These are phyloP conservation scores for Hypoxylon perforatum DNA, from an alignment of 495 filamentous ascomycete genomes.

Conservation along the genomic window DNA sequence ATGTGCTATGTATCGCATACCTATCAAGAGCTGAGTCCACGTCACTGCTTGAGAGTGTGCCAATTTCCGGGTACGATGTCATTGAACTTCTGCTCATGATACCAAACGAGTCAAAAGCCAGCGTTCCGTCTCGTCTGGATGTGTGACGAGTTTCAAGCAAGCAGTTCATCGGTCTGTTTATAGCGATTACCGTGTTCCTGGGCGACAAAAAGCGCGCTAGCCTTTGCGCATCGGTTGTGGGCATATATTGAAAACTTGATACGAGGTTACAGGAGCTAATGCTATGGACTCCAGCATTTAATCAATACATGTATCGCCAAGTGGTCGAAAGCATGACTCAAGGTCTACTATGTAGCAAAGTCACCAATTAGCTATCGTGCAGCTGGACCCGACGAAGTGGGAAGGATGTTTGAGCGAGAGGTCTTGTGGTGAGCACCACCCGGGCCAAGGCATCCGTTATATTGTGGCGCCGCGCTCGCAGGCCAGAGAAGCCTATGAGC, in stretches of 20 bases:
- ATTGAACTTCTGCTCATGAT: conserved; percentile 3
- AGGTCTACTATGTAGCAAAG: conserved; percentile 19
- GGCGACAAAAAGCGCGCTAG: conserved; percentile 3
- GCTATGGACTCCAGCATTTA: conserved; percentile 23
- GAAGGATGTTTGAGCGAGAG: conserved; percentile 21
- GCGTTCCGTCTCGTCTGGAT: conserved; percentile 1
- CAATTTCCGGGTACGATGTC: neutral
- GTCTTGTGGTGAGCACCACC: conserved; percentile 17
- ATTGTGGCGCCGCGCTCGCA: conserved; percentile 37
- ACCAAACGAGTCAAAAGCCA: neutral
- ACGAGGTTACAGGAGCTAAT: conserved; percentile 37
- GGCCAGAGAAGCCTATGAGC: conserved; percentile 22
- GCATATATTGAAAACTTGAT: conserved; percentile 43
- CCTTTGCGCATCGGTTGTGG: conserved; percentile 35
- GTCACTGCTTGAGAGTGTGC: conserved; percentile 2
- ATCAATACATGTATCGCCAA: conserved; percentile 30
- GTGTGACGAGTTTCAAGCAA: conserved; percentile 19
- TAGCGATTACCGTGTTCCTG: conserved; percentile 8
- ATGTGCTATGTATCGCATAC: conserved; percentile 5
- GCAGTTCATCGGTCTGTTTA: conserved; percentile 12
- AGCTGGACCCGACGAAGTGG: conserved; percentile 32
- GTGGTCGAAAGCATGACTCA: conserved; percentile 25
- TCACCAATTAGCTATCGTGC: conserved; percentile 28
- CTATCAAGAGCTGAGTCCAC: neutral
- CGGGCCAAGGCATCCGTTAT: conserved; percentile 29